Evolutionary conservation across 768 basidiomycete genomes (phyloP).

Genomic region (Lactarius trivialis): DNA sequence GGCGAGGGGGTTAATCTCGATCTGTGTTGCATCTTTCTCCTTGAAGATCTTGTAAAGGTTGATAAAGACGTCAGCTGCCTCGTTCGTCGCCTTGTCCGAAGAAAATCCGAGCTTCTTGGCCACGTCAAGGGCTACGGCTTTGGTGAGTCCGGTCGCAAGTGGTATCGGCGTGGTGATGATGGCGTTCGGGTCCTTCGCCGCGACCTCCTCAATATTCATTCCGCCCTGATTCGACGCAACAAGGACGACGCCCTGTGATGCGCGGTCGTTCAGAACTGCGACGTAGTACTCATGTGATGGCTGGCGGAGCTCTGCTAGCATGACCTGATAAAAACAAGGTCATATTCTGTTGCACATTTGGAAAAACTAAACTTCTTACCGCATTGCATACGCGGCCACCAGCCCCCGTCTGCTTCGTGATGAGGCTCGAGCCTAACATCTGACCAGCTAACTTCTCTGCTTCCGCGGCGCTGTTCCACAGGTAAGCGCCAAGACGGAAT

Average conservation of each 20-base stretch:
- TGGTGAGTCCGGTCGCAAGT: slow-evolving; percentile 73
- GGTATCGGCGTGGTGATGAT: slow-evolving; percentile 94
- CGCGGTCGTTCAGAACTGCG: slow-evolving; percentile 93
- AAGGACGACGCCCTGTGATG: slow-evolving; percentile 80
- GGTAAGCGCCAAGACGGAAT: slow-evolving; percentile 7
- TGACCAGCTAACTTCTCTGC: slow-evolving; percentile 81
- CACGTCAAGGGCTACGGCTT: slow-evolving; percentile 61
- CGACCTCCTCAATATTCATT: slow-evolving; percentile 99
- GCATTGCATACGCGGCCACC: slow-evolving; percentile 92
- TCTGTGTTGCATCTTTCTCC: slow-evolving; percentile 98
- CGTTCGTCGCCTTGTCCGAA: slow-evolving; percentile 56
- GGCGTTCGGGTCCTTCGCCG: slow-evolving; percentile 86
- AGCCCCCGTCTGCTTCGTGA: slow-evolving; percentile 98
- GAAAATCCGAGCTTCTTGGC: slow-evolving; percentile 92
- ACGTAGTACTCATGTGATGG: slow-evolving; percentile 98
- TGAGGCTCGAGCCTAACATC: slow-evolving; percentile 93
- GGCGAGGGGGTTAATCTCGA: slow-evolving; percentile 98
- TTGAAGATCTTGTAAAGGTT: slow-evolving; percentile 96
- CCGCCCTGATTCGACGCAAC: slow-evolving; percentile 94
- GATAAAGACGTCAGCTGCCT: slow-evolving; percentile 91
- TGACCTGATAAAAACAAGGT: slow-evolving; percentile 53
- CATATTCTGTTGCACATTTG: not conserved
- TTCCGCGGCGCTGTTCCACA: slow-evolving; percentile 61
- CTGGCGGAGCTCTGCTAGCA: slow-evolving; percentile 93
- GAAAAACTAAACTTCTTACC: slow-evolving; percentile 40